phyloP scores from a whole-genome alignment of 495 filamentous ascomycete species.

The Extremus antarcticus region DNA sequence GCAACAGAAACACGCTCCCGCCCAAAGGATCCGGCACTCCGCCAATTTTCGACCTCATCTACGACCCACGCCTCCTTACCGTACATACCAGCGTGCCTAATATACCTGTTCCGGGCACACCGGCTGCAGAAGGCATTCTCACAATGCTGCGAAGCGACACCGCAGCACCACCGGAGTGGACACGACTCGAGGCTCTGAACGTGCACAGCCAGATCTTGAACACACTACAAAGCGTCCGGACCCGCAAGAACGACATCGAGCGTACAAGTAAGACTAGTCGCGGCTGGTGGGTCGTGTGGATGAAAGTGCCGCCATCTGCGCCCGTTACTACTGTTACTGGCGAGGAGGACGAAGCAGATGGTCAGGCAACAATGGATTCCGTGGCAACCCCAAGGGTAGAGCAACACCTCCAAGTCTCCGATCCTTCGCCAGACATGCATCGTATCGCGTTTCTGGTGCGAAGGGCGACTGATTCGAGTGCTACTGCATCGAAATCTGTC shows the following conservation, averaged over 20 bases:
- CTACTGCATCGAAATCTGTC: slow-evolving; percentile 30
- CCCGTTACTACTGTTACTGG: not conserved
- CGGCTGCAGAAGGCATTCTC: slow-evolving; percentile 21
- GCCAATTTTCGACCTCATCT: slow-evolving; percentile 74
- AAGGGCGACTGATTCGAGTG: slow-evolving; percentile 59
- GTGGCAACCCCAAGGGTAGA: not conserved
- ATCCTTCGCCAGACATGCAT: slow-evolving; percentile 21
- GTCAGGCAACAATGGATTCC: not conserved
- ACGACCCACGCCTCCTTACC: slow-evolving; percentile 65
- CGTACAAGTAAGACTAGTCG: slow-evolving; percentile 82
- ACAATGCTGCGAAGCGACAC: not conserved
- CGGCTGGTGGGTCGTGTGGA: slow-evolving; percentile 98
- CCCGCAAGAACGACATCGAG: slow-evolving; percentile 54
- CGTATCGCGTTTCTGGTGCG: slow-evolving; percentile 68
- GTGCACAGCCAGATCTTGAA: slow-evolving; percentile 77
- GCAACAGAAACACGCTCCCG: slow-evolving; percentile 39
- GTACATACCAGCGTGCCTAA: slow-evolving; percentile 81
- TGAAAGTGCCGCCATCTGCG: slow-evolving; percentile 41
- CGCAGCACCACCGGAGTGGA: slow-evolving; percentile 39
- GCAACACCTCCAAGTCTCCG: slow-evolving; percentile 4
- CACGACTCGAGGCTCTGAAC: slow-evolving; percentile 79
- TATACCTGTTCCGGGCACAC: slow-evolving; percentile 55
- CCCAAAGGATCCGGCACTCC: slow-evolving; percentile 33
- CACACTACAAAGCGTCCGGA: slow-evolving; percentile 55
- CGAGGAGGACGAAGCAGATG: slow-evolving; percentile 1